Evolutionary conservation across 179 eudicot species (phyloP), one percentile per base, ranked within the genome.

Genomic region (Sideroxylon spinosum): DNA sequence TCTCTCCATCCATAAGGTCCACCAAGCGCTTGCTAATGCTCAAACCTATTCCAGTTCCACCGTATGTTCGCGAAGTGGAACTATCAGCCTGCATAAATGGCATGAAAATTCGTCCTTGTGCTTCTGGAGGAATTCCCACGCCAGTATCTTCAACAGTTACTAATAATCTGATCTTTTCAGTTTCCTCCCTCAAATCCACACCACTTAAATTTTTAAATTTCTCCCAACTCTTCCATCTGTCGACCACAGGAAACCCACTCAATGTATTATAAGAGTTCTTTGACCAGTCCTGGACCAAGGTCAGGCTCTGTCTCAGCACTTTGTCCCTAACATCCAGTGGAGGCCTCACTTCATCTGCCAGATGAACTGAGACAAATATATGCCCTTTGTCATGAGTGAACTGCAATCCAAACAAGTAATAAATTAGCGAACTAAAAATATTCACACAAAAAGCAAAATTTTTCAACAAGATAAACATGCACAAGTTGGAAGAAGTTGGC

Each of bases 51-150:
- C 99, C 99, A 12, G 99, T 95, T 44, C 99, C 99, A 69, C 99
- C 99, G 78, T 96, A 89, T 23, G 83, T 92, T 49, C 99, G 85
- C 22, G 99, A 94, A 60, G 98, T 94, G 37, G 98, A 94, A 82
- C 98, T 94, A 83, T 94, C 99, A 23, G 94, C 99, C 85, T 96
- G 99, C 98, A 96, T 91, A 79, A 96, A 96, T 20, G 99, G 99
- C 74, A 79, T 92, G 85, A 96, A 96, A 69, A 96, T 90, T 63
- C 91, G 89, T 55, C 19, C 71, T 73, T 91, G 94, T 76, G 93
- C 96, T 9, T 96, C 91, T 68, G 7, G 74, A 52, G 90, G 96
- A 53, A 96, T 92, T 60, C 99, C 99, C 29, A 84, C 93, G 11
- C 99, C 99, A 0, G 99, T 96, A 82, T 96, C 99, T 83, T 96